Evolutionary conservation across 768 basidiomycete species (phyloP).

Genomic region (Macrolepiota dolichaula): DNA sequence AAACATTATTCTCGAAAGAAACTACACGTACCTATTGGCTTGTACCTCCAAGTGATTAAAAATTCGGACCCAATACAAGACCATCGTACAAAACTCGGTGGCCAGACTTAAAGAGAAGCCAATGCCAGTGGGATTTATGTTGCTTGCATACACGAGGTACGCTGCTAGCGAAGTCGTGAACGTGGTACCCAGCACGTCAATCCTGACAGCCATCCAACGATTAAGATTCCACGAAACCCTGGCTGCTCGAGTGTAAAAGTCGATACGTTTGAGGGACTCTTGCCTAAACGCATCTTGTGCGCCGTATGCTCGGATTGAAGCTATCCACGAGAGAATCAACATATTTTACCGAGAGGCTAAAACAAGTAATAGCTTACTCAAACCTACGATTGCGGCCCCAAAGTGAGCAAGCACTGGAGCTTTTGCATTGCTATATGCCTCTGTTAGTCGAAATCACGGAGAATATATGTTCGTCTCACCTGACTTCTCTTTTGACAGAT

Average conservation of each 20-base stretch:
- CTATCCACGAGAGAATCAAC: slow-evolving; percentile 18
- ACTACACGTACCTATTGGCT: slow-evolving; percentile 7
- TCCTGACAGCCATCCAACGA: slow-evolving; percentile 46
- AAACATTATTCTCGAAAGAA: no score
- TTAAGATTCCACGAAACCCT: slow-evolving; percentile 51
- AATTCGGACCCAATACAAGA: slow-evolving; percentile 45
- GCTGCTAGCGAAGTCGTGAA: slow-evolving; percentile 54
- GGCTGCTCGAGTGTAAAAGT: slow-evolving; percentile 45
- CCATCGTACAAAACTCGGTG: slow-evolving; percentile 53
- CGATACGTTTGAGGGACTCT: slow-evolving; percentile 49
- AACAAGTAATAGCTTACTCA: slow-evolving; percentile 29
- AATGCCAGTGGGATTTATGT: slow-evolving; percentile 33
- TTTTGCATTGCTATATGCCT: slow-evolving; percentile 22
- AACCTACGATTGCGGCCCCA: slow-evolving; percentile 46
- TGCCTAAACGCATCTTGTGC: slow-evolving; percentile 48
- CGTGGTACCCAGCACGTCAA: slow-evolving; percentile 53
- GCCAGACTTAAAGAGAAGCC: slow-evolving; percentile 62
- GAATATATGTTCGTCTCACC: slow-evolving; percentile 26
- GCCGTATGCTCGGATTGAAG: slow-evolving; percentile 66
- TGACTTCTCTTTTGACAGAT: slow-evolving; percentile 46
- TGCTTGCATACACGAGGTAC: slow-evolving; percentile 47
- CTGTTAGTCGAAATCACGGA: slow-evolving; percentile 16
- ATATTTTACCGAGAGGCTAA: neutral
- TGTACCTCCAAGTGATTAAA: slow-evolving; percentile 46
- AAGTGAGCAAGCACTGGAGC: slow-evolving; percentile 43